A percentile compares a stretch with the other conserved stretches of the same genome.
These are phyloP conservation scores for Echinosophora koreensis DNA, from an alignment of 306 rosid genomes.

Conservation along the genomic window DNA sequence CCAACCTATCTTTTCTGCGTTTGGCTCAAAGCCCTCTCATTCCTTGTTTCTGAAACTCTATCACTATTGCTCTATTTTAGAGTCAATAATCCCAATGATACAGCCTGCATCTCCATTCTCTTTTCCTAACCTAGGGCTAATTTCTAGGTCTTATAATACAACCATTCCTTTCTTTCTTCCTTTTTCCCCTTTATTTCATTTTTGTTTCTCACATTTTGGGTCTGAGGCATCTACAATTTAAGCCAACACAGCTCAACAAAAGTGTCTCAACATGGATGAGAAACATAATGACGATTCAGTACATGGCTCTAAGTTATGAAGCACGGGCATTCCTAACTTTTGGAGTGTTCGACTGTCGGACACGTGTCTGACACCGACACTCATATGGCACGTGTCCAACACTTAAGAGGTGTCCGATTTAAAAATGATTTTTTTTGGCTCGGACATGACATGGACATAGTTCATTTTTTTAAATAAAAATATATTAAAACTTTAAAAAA, in stretches of 20 bases:
- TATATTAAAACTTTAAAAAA: too few relatives aligned
- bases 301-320: slow-evolving; percentile 5
- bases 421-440: too few relatives aligned
- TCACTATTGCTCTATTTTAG: not conserved
- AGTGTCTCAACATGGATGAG: not conserved
- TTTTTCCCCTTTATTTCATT: not conserved
- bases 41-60: slow-evolving; percentile 7
- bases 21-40: not conserved
- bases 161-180: not conserved
- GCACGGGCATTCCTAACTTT: too few relatives aligned
- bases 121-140: not conserved
- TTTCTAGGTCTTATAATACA: not conserved
- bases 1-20: not conserved
- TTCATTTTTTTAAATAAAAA: too few relatives aligned
- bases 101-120: not conserved
- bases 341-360: too few relatives aligned
- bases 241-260: not conserved
- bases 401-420: too few relatives aligned
- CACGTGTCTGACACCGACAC: too few relatives aligned
- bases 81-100: not conserved
- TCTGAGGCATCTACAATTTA: slow-evolving; percentile 1
- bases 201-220: not conserved
- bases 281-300: not conserved
- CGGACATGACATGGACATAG: too few relatives aligned
- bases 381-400: too few relatives aligned